These are phyloP conservation scores for Dillenia turbinata DNA, from an alignment of 164 flowering plant genomes.

Conservation along the genomic window DNA sequence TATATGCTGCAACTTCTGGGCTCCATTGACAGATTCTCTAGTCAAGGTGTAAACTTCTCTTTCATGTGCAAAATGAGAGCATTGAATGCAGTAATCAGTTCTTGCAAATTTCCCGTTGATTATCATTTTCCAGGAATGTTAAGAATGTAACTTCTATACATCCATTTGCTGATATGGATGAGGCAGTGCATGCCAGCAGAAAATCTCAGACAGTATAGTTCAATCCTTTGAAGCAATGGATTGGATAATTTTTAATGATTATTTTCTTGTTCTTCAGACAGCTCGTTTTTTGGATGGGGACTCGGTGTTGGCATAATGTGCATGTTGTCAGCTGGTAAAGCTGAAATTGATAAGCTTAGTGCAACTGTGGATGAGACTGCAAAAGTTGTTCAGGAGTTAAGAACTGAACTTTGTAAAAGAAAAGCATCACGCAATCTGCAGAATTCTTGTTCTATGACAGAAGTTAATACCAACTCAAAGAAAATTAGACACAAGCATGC, in stretches of 20 bases:
- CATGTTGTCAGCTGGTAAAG: conserved; percentile 71
- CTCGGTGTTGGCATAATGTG: conserved; percentile 64
- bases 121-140: neutral
- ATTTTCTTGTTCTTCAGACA: conserved; percentile 25
- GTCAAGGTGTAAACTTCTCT: too few species aligned
- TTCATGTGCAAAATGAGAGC: too few species aligned
- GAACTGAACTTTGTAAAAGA: conserved; percentile 43
- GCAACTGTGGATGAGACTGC: conserved; percentile 49
- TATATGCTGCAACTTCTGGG: too few species aligned
- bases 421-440: conserved; percentile 26
- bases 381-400: conserved; percentile 49
- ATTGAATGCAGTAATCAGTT: neutral
- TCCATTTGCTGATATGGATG: too few species aligned
- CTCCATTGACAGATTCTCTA: too few species aligned
- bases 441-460: conserved; percentile 12
- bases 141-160: neutral
- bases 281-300: conserved; percentile 52
- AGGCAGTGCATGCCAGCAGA: too few species aligned
- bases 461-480: conserved; percentile 2
- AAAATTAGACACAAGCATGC: conserved; percentile 8
- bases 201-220: neutral
- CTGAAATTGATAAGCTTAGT: conserved; percentile 57
- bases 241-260: neutral
- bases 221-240: conserved; percentile 1
- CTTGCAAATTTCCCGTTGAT: neutral